These are phyloP conservation scores for Symbiodinium natans DNA, from an alignment of 73 alveolate genomes.

Conservation along the genomic window DNA sequence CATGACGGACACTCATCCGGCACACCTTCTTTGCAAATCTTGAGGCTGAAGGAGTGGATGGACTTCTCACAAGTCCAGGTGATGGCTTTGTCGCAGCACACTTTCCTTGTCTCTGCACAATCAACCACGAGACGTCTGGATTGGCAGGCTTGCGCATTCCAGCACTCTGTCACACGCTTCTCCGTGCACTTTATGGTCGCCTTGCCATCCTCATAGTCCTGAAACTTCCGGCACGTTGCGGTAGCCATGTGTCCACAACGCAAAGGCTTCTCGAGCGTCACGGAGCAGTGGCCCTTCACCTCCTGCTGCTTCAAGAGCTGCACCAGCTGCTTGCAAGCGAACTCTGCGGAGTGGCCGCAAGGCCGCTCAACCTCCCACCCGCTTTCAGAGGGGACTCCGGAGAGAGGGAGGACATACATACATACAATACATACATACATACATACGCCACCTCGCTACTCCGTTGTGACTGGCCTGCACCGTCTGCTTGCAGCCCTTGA, in stretches of 20 bases:
- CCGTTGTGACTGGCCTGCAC: not conserved
- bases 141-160: constrained; percentile 19
- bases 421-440: too few species aligned
- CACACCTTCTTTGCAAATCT: constrained; percentile 5
- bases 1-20: constrained; percentile 30
- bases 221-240: constrained; percentile 41
- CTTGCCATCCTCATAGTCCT: constrained; percentile 47
- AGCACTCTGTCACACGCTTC: constrained; percentile 41
- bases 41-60: constrained; percentile 23
- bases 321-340: constrained; percentile 29
- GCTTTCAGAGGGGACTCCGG: not conserved
- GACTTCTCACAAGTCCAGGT: constrained; percentile 25
- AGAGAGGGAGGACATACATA: not conserved
- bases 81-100: constrained; percentile 44
- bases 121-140: constrained; percentile 27
- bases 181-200: constrained; percentile 37
- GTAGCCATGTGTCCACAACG: constrained; percentile 46
- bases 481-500: constrained; percentile 18
- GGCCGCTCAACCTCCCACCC: constrained; percentile 20
- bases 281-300: constrained; percentile 34
- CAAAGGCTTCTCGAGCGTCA: constrained; percentile 22
- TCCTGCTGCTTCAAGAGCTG: constrained; percentile 33
- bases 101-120: not conserved
- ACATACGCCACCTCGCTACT: too few species aligned
- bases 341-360: constrained; percentile 32